A percentile compares a stretch with the other conserved stretches of the same genome.
Evolutionary conservation across 2,329 filamentous ascomycete genomes (phyloP).

Genomic region (Penicillium sp.): DNA sequence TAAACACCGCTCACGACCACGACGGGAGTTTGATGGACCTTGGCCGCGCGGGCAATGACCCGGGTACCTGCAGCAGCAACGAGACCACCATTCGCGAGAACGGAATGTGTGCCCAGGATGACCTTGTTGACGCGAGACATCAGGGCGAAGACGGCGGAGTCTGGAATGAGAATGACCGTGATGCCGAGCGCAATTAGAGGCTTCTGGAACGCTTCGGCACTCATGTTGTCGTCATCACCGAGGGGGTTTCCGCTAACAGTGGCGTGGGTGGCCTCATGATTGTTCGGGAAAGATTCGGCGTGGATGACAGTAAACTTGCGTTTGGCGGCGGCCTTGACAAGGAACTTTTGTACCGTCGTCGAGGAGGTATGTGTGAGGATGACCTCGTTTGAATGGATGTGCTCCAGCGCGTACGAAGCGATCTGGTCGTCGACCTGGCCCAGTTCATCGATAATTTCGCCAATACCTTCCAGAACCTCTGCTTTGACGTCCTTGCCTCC

Average conservation of each 20-base stretch:
- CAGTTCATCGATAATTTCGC: conserved; percentile 94
- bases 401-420: conserved; percentile 80
- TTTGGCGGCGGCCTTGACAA: conserved; percentile 83
- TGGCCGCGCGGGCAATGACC: conserved; percentile 81
- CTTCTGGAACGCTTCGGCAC: conserved; percentile 66
- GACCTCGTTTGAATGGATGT: conserved; percentile 91
- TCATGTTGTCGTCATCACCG: conserved; percentile 52
- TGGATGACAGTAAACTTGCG: conserved; percentile 90
- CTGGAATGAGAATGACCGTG: conserved; percentile 79
- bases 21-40: conserved; percentile 78
- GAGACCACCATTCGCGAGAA: conserved; percentile 84
- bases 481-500: conserved; percentile 70
- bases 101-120: conserved; percentile 81
- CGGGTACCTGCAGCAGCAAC: conserved; percentile 82
- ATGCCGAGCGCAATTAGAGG: conserved; percentile 76
- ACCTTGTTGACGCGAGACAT: conserved; percentile 97
- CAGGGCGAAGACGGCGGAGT: conserved; percentile 84
- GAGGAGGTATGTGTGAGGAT: conserved; percentile 88
- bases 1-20: conserved; percentile 90
- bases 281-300: conserved; percentile 71
- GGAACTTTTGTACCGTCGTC: conserved; percentile 82
- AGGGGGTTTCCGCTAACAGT: conserved; percentile 59
- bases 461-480: conserved; percentile 90
- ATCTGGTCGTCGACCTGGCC: conserved; percentile 92
- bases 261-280: conserved; percentile 64